These are phyloP conservation scores for Myxozyma neotropica DNA, from an alignment of 805 yeast genomes.

Conservation along the genomic window DNA sequence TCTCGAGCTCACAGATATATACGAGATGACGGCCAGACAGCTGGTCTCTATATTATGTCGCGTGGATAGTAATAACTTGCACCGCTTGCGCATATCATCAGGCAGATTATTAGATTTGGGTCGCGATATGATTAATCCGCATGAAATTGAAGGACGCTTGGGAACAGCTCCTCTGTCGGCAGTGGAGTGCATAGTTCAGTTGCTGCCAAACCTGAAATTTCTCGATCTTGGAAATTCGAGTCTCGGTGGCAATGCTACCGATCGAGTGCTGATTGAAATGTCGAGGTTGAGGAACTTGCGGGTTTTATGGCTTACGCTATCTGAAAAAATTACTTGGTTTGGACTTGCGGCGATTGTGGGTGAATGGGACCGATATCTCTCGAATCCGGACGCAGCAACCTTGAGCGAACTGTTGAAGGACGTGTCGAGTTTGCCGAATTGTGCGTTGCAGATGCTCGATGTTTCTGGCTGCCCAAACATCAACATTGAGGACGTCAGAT, in stretches of 20 bases:
- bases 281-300: conserved; percentile 1
- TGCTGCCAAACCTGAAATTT: neutral
- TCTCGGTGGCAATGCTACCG: conserved; percentile 10
- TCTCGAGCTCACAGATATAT: conserved; percentile 7
- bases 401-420: conserved; percentile 11
- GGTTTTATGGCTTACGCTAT: conserved; percentile 9
- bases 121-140: neutral
- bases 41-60: conserved; percentile 5
- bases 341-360: conserved; percentile 15
- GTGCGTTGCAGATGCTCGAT: conserved; percentile 4
- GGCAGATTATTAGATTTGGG: conserved; percentile 1
- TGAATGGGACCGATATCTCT: conserved; percentile 8
- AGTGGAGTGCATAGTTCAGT: neutral
- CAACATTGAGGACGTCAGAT: neutral
- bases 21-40: conserved; percentile 3
- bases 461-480: conserved; percentile 2
- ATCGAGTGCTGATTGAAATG: conserved; percentile 7
- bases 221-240: conserved; percentile 6
- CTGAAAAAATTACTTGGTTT: conserved; percentile 10
- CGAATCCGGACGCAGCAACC: neutral
- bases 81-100: neutral
- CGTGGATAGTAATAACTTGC: neutral
- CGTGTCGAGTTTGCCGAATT: neutral
- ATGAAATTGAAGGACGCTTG: neutral
- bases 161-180: neutral